Base-by-base conservation (phyloP, 2,329 filamentous ascomycete species). In the Proliferodiscus dingleyae region DNA sequence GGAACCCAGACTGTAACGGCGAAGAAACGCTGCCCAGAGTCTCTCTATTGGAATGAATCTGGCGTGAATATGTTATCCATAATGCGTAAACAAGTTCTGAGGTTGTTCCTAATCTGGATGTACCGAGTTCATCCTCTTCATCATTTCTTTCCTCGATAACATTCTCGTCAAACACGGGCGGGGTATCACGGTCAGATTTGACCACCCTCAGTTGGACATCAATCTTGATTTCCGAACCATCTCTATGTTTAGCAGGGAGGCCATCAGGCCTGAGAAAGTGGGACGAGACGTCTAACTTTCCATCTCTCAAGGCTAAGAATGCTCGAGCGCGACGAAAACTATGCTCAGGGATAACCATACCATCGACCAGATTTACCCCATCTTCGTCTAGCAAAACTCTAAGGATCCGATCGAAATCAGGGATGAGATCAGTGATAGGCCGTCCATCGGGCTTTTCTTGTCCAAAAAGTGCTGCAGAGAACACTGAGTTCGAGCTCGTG, bases 121-220 rank as follows among this genome's bases (percentile, higher is more conserved):
- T 23, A 16, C 42, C 19, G n/a, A 43, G 45, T 24, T 55, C 52
- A 24, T 58, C 70, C 37, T 78, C 74, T 29, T 77, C 75, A 38
- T 77, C 75, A 43, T 71, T 77, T 30, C 70, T 68, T 62, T 89
- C 82, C 43, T 79, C 72, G n/a, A 84, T 77, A 2, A 81, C 78
- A 52, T 83, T 72, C 46, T 83, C 77, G 43, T 78, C 74, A 49
- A 80, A 71, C 43, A 74, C 74, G 3, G 73, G 68, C 46, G 71
- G 78, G n/a, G n/a, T n/a, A n/a, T 50, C 49, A 55, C 82, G 84
- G 57, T 91, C 89, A 64, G 87, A 95, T 68, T 91, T 89, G 13
- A 97, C 90, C 19, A 98, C 89, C 26, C 93, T 82, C 85, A 98
- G 89, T 67, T 98, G 93, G 23, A 96, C 83, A 63, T 98, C 93